A percentile compares a stretch with the other conserved stretches of the same genome.
Evolutionary conservation across 2,329 filamentous ascomycete genomes (phyloP).

Genomic region (Lomentospora prolificans): DNA sequence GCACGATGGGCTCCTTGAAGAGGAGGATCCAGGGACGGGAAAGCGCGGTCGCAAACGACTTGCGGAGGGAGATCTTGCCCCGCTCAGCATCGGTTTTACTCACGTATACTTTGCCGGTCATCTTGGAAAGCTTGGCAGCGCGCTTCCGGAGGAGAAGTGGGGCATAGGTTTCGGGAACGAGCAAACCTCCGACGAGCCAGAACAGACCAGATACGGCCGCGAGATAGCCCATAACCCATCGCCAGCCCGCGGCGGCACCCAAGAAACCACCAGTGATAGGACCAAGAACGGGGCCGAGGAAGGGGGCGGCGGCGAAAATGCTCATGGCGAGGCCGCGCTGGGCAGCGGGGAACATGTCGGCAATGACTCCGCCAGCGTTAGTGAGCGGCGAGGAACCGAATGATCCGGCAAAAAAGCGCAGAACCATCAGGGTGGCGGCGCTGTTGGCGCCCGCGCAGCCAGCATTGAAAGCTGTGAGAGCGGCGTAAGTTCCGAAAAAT

Average conservation of each 20-base stretch:
- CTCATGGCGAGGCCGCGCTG: slow-evolving; percentile 49
- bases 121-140: slow-evolving; percentile 30
- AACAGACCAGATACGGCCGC: slow-evolving; percentile 27
- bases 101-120: slow-evolving; percentile 44
- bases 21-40: slow-evolving; percentile 38
- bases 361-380: slow-evolving; percentile 56
- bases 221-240: slow-evolving; percentile 41
- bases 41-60: slow-evolving; percentile 33
- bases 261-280: slow-evolving; percentile 35
- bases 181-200: slow-evolving; percentile 23
- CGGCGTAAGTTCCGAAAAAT: slow-evolving; percentile 35
- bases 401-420: slow-evolving; percentile 51
- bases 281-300: slow-evolving; percentile 37
- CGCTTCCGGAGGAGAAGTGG: slow-evolving; percentile 35
- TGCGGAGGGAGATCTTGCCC: slow-evolving; percentile 30
- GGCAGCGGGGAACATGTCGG: slow-evolving; percentile 51
- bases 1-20: slow-evolving; percentile 31
- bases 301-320: slow-evolving; percentile 30
- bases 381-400: slow-evolving; percentile 54
- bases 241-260: slow-evolving; percentile 31
- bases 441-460: slow-evolving; percentile 41
- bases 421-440: slow-evolving; percentile 42
- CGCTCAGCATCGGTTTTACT: slow-evolving; percentile 39
- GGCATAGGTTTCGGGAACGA: slow-evolving; percentile 38
- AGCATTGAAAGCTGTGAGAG: slow-evolving; percentile 37